A percentile compares a stretch with the other conserved stretches of the same genome.
Conservation (phyloP, 257 asterid genomes). For the Rehmannia glutinosa region DNA sequence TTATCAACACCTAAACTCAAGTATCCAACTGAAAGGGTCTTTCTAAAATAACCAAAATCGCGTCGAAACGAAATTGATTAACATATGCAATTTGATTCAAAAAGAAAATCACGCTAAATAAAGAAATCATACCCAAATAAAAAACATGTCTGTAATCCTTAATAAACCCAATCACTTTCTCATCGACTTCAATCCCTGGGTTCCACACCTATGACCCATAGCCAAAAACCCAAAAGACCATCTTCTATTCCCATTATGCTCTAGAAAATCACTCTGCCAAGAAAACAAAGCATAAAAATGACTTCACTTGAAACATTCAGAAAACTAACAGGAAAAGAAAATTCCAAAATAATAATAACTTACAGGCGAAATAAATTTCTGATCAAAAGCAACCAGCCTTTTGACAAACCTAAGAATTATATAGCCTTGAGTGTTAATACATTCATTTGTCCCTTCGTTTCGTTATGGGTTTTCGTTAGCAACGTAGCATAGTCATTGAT, state of each 20-base stretch:
- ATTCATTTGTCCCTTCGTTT: too few relatives aligned
- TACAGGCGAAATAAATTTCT: not conserved
- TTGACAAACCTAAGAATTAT: too few relatives aligned
- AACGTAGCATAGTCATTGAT: too few relatives aligned
- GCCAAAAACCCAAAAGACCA: conserved; percentile 91
- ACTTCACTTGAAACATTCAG: not conserved
- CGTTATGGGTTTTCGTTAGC: too few relatives aligned
- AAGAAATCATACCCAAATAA: conserved; percentile 62
- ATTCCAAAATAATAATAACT: not conserved
- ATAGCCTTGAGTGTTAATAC: too few relatives aligned
- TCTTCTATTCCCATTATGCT: conserved; percentile 18
- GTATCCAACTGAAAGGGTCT: too few relatives aligned
- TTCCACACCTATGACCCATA: conserved; percentile 96
- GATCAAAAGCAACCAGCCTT: conserved; percentile 17
- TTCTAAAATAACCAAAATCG: too few relatives aligned
- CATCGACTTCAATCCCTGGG: conserved; percentile 88
- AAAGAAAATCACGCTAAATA: not conserved
- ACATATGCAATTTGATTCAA: not conserved
- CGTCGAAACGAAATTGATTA: too few relatives aligned
- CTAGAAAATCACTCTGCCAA: conserved; percentile 15
- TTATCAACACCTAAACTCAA: too few relatives aligned
- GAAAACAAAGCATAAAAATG: not conserved
- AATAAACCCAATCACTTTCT: conserved; percentile 73
- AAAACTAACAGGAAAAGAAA: not conserved
- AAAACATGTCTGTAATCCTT: conserved; percentile 83